Conservation (phyloP, 2,329 filamentous ascomycete species). For the Sporothrix brasiliensis region DNA sequence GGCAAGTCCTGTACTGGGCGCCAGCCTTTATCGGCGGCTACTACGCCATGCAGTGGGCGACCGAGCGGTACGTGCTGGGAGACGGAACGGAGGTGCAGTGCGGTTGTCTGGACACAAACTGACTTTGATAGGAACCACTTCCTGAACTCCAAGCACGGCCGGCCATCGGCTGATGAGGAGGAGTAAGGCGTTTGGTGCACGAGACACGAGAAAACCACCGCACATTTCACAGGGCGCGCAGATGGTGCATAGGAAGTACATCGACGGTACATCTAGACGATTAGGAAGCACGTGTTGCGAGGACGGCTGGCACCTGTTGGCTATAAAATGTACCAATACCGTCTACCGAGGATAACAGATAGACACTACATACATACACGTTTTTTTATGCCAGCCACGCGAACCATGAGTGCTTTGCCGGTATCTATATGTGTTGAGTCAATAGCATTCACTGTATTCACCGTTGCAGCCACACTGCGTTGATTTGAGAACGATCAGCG, state of each 20-base stretch:
- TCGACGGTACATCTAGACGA: background rate
- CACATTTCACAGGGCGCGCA: background rate
- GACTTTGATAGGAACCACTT: slow-evolving; percentile 67
- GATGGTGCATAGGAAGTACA: background rate
- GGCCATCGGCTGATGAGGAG: slow-evolving; percentile 48
- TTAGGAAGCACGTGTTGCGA: background rate
- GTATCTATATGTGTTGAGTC: background rate
- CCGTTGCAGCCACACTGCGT: too few relatives aligned
- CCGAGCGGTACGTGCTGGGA: slow-evolving; percentile 69
- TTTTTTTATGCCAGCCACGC: slow-evolving; percentile 19
- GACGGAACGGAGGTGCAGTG: too few relatives aligned
- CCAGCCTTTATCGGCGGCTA: slow-evolving; percentile 80
- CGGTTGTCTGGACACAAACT: background rate
- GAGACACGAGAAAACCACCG: slow-evolving; percentile 4
- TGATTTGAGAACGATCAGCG: slow-evolving; percentile 18
- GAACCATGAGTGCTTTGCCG: too few relatives aligned
- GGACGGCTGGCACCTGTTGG: slow-evolving; percentile 30
- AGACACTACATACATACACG: slow-evolving; percentile 29
- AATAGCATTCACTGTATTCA: background rate
- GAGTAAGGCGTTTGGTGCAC: slow-evolving; percentile 25
- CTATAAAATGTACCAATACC: slow-evolving; percentile 32
- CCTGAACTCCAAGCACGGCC: slow-evolving; percentile 77
- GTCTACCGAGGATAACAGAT: slow-evolving; percentile 28
- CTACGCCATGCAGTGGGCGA: slow-evolving; percentile 85
- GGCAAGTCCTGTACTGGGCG: slow-evolving; percentile 86